Percentiles rank a stretch among this genome's conserved stretches.
Evolutionary conservation across 768 basidiomycete species (phyloP).

Genomic region (Mycena vulgaris): DNA sequence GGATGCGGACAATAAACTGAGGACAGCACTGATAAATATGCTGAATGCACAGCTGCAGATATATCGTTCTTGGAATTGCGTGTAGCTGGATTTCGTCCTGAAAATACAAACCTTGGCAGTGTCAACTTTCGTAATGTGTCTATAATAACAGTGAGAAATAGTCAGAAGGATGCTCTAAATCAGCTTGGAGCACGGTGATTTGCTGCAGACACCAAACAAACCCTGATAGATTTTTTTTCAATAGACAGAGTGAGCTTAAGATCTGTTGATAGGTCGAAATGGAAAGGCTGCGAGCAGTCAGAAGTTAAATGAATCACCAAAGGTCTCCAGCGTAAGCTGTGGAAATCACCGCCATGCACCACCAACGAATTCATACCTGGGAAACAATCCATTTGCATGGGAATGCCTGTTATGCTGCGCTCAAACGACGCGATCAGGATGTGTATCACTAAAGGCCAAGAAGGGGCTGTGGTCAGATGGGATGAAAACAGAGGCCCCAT

Average conservation of each 20-base stretch:
- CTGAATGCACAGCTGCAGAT: slow-evolving; percentile 47
- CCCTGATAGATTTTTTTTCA: background rate
- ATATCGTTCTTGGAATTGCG: too few relatives aligned
- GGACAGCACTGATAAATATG: slow-evolving; percentile 52
- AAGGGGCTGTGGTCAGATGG: background rate
- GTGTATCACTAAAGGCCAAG: background rate
- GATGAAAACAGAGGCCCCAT: background rate
- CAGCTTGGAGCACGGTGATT: too few relatives aligned
- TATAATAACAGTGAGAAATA: too few relatives aligned
- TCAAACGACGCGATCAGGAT: background rate
- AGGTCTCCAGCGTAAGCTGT: background rate
- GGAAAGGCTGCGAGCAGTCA: too few relatives aligned
- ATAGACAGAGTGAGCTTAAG: background rate
- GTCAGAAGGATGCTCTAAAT: too few relatives aligned
- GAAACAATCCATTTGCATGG: background rate
- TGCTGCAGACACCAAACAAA: too few relatives aligned
- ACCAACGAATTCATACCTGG: background rate
- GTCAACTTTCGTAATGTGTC: too few relatives aligned
- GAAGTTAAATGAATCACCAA: too few relatives aligned
- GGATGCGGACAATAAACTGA: slow-evolving; percentile 43
- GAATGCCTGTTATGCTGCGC: background rate
- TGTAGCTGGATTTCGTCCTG: too few relatives aligned
- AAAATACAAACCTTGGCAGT: too few relatives aligned
- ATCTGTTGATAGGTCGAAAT: background rate
- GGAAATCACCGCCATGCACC: background rate